Percentiles rank a stretch among this genome's conserved stretches.
Evolutionary conservation across 192 early-diverging fungal genomes (phyloP).

Genomic region (Phlyctochytrium planicorne): DNA sequence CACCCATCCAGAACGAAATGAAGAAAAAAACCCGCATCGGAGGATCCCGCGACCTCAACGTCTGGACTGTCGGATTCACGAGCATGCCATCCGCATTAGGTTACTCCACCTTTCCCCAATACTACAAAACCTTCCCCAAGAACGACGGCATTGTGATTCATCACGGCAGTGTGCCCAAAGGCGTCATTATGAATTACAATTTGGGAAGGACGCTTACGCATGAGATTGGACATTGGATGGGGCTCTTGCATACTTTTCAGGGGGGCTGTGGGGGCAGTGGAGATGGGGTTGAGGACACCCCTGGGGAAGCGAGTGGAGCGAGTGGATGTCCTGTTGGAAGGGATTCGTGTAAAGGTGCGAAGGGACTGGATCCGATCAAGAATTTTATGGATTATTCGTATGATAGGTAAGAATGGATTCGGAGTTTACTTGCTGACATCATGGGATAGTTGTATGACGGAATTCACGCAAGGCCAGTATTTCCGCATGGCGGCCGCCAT

Average conservation of each 20-base stretch:
- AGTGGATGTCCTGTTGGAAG: background rate
- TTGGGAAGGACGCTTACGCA: slow-evolving; percentile 6
- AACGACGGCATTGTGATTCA: slow-evolving; percentile 28
- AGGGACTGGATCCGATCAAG: slow-evolving; percentile 3
- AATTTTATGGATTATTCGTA: slow-evolving; percentile 3
- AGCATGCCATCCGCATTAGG: background rate
- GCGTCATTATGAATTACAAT: slow-evolving; percentile 16
- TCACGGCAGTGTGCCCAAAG: slow-evolving; percentile 18
- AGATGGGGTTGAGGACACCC: background rate
- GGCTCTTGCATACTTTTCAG: slow-evolving; percentile 6
- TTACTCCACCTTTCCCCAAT: slow-evolving; percentile 20
- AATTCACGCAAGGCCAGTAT: background rate
- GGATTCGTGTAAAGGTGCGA: background rate
- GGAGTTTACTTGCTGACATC: too few relatives aligned
- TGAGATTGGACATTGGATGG: slow-evolving; percentile 27
- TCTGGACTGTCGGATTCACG: background rate
- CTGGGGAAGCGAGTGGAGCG: background rate
- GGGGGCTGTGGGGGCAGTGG: background rate
- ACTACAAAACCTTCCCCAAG: slow-evolving; percentile 7
- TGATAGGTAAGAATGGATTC: background rate
- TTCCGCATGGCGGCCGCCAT: background rate
- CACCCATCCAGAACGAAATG: background rate
- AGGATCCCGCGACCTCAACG: background rate
- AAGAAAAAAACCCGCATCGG: background rate
- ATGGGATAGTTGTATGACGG: background rate